Percentiles rank a stretch among this genome's conserved stretches.
phyloP scores from a whole-genome alignment of 2,329 filamentous ascomycete species.

The Ophiobolus disseminans region DNA sequence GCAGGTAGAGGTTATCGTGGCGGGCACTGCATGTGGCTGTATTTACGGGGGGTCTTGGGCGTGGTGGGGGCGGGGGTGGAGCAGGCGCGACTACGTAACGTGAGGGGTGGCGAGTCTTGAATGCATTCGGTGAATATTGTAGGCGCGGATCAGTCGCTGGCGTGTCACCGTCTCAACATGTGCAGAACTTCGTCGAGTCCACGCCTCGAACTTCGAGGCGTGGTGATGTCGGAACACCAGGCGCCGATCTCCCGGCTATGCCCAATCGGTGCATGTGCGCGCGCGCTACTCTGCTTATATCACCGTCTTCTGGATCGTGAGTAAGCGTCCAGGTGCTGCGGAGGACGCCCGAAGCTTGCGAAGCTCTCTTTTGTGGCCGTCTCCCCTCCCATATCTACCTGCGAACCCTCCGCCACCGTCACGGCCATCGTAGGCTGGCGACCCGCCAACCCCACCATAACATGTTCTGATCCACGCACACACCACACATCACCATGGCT shows the following conservation, averaged over 20 bases:
- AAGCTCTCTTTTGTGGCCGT: background rate
- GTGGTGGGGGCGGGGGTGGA: constrained; percentile 3
- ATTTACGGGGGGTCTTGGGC: constrained; percentile 15
- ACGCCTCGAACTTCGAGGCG: background rate
- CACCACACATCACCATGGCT: constrained; percentile 28
- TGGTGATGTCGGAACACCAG: constrained; percentile 18
- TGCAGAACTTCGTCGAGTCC: background rate
- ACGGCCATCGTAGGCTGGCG: background rate
- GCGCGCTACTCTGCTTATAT: constrained; percentile 1
- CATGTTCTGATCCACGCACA: background rate
- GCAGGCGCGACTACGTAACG: constrained; percentile 12
- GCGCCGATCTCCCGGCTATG: constrained; percentile 9
- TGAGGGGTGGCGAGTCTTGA: background rate
- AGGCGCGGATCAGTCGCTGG: background rate
- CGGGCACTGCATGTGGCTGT: constrained; percentile 1
- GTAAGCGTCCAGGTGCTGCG: background rate
- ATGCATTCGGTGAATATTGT: constrained; percentile 1
- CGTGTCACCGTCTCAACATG: background rate
- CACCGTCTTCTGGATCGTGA: background rate
- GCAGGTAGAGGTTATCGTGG: background rate
- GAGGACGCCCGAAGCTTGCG: background rate
- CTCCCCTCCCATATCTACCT: background rate
- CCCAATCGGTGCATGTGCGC: constrained; percentile 2
- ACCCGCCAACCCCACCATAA: background rate
- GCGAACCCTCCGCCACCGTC: background rate